Conservation (phyloP, 75 land plant genomes). For the Selaginella moellendorffii region DNA sequence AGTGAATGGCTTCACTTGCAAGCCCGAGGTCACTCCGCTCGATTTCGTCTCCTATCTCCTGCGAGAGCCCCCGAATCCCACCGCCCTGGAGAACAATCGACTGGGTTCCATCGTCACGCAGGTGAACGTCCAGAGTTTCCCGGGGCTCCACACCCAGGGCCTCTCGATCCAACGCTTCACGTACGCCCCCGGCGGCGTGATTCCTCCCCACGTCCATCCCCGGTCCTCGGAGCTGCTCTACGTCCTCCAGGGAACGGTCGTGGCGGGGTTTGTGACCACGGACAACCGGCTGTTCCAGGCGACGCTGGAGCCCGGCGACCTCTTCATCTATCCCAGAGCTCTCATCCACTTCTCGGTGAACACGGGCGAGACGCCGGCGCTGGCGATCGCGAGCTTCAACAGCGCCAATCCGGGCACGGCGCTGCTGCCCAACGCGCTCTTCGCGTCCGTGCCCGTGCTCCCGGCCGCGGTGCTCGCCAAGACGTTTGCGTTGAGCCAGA, state of each 20-base stretch:
- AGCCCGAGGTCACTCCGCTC: not conserved
- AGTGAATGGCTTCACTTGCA: not conserved
- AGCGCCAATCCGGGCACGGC: constrained; percentile 2
- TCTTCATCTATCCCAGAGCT: not conserved
- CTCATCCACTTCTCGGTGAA: not conserved
- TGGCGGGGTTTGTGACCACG: not conserved
- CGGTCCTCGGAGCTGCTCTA: not conserved
- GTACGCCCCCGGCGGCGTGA: not conserved
- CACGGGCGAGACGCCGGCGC: not conserved
- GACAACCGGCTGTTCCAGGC: not conserved
- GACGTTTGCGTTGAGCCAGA: not conserved
- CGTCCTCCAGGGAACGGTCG: not conserved
- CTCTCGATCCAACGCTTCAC: not conserved
- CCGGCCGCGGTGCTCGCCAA: not conserved
- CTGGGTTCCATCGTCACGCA: not conserved
- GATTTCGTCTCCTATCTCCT: not conserved
- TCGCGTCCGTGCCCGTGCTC: not conserved
- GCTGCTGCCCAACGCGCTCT: not conserved
- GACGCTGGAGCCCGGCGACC: constrained; percentile 3
- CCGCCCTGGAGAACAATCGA: not conserved
- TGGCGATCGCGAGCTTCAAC: not conserved
- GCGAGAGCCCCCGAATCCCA: not conserved
- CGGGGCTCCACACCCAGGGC: not conserved
- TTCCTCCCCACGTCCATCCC: constrained; percentile 1
- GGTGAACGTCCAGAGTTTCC: not conserved